Evolutionary conservation across 2,329 filamentous ascomycete species (phyloP), one percentile per base, ranked within the genome.

Genomic region (Diaporthe sp.): DNA sequence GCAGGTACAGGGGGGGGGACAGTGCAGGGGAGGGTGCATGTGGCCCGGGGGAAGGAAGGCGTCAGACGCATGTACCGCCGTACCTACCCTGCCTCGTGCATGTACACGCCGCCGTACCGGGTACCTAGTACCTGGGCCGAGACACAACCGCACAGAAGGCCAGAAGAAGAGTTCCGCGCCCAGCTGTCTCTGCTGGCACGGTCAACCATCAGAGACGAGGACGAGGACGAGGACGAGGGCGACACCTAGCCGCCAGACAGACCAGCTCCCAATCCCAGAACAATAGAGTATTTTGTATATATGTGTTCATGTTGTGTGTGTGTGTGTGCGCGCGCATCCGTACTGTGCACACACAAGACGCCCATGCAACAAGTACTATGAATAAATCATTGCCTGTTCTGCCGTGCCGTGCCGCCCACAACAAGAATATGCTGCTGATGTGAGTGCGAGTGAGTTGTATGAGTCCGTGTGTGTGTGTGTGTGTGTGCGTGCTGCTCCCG

Each of bases 1-100:
- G 47, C 49, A 70, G 65, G 65, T 70, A n/a, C 49, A 70, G 47
- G 61, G 61, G 60, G 5, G 39, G 61, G 53, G 53, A 55, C 55
- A 17, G 37, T 42, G 58, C 58, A 61, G 58, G 58, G 37, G 58
- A 61, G 58, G 57, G 34, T 53, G 65, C 65, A 68, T 65, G 71
- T 73, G 58, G 71, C 71, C 71, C 47, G 58, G 68, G 71, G 47
- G 8, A 68, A 13, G n/a, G 65, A 70, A 39, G 65, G 65, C 65
- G 65, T 70, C 65, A 70, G 65, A 70, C 65, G 65, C 65, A 70
- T 70, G 65, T 70, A 70, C 47, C 63, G 1, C 63, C 47, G 44
- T 68, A 68, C 65, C 65, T 53, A 39, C 39, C 60, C 60, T 44
- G 65, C 65, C 65, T 70, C 65, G 65, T 55, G 65, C 65, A 70